Evolutionary conservation across 805 yeast genomes (phyloP), one percentile per base, ranked within the genome.

Genomic region (Yamadazyma endophytica): DNA sequence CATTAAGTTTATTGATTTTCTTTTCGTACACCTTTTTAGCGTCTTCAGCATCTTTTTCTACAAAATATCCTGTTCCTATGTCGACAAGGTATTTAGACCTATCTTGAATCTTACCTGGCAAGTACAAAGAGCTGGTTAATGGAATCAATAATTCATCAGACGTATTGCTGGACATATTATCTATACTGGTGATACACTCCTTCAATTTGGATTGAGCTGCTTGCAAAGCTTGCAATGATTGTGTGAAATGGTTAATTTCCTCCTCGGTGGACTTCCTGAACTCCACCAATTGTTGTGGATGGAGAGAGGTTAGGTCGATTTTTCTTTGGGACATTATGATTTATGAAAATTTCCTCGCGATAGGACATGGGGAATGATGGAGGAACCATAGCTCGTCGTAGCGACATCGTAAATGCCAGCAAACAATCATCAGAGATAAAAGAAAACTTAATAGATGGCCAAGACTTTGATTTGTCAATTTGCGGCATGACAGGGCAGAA

Each of bases 21-120:
- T 65, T 70, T 37, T 79, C 73, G 55, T 86, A 90, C 49, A 87
- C 90, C 33, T 54, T 57, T 39, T 75, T 64, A 2, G 96, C 82
- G 28, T 83, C 87, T 6, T 63, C 61, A 0, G 76, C 74, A 29
- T 57, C 57, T 58, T 92, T 92, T 52, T 87, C 96, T 12, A 88
- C 89, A 52, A 74, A 92, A 54, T 92, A 92, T 2, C 97, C 97
- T 0, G 98, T 92, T 21, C 98, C 98, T 16, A 92, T 80, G 52
- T 92, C 98, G 7, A 92, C 96, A 53, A 92, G 66, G 47, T 82
- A 92, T 36, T 72, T 77, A 37, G 79, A 72, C 31, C 71, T 71
- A 36, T 82, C 76, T 26, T 69, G 66, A 31, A 85, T 70, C 32
- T 66, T 73, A 2, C 97, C 98, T 4, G 96, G 95, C 17, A 92